Conservation (phyloP, 2,329 filamentous ascomycete species). For the Phaeosphaeria sp. region DNA sequence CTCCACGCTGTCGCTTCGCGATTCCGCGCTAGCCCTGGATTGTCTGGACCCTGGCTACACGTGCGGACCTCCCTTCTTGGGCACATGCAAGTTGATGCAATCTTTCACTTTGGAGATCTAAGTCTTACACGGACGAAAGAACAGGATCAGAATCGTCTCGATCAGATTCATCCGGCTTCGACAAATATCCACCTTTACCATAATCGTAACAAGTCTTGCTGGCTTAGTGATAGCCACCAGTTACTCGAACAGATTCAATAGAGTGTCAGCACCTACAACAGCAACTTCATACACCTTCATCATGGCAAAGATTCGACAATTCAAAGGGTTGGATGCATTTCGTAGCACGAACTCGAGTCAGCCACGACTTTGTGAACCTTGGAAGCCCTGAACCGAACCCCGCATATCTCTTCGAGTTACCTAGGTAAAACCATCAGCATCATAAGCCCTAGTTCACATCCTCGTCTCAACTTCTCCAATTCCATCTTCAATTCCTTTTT, state of each 20-base stretch:
- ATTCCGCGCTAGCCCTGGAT: slow-evolving; percentile 12
- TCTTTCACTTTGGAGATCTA: no score
- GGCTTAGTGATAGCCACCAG: not conserved
- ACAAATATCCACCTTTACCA: no score
- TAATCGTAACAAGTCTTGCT: not conserved
- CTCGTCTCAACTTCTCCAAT: not conserved
- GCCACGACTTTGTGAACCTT: not conserved
- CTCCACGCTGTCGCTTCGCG: slow-evolving; percentile 33
- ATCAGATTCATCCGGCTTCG: not conserved
- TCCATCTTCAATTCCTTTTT: not conserved
- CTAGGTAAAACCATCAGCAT: slow-evolving; percentile 19
- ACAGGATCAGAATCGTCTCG: not conserved
- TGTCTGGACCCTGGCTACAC: slow-evolving; percentile 22
- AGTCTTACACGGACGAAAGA: no score
- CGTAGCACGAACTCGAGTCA: not conserved
- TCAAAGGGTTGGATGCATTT: not conserved
- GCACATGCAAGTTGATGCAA: not conserved
- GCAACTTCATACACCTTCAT: no score
- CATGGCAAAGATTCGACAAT: no score
- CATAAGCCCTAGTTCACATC: not conserved
- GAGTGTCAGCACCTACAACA: no score
- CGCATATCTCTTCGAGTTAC: slow-evolving; percentile 9
- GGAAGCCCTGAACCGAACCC: not conserved
- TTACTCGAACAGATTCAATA: not conserved
- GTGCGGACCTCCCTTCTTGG: slow-evolving; percentile 19